phyloP scores from a whole-genome alignment of 2,329 filamentous ascomycete genomes.

The Xylaria sp. region DNA sequence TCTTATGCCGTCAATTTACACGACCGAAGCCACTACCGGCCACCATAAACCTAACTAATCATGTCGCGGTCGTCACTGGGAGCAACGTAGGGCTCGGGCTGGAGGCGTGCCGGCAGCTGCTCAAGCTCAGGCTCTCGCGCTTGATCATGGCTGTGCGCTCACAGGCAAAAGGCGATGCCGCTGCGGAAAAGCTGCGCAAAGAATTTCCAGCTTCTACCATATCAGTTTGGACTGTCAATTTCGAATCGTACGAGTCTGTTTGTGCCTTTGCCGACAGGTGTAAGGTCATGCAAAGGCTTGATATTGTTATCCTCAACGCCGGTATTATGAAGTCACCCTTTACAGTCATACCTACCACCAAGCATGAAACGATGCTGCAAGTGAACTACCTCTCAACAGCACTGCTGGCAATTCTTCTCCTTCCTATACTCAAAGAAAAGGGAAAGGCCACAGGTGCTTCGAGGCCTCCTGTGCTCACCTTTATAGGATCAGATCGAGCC shows the following conservation, averaged over 20 bases:
- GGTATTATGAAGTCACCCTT: slow-evolving; percentile 34
- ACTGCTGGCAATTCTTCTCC: slow-evolving; percentile 3
- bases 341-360: not conserved
- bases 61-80: slow-evolving; percentile 16
- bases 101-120: slow-evolving; percentile 2
- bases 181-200: not conserved
- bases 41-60: not conserved
- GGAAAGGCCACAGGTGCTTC: not conserved
- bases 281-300: slow-evolving; percentile 49
- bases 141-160: slow-evolving; percentile 10
- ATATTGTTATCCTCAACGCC: slow-evolving; percentile 54
- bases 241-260: slow-evolving; percentile 54
- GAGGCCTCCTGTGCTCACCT: not conserved
- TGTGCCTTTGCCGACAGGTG: slow-evolving; percentile 51
- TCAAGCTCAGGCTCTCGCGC: not conserved
- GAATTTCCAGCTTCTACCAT: slow-evolving; percentile 32
- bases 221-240: slow-evolving; percentile 57
- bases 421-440: slow-evolving; percentile 2
- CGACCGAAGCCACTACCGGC: not conserved
- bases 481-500: slow-evolving; percentile 9
- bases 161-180: not conserved
- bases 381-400: slow-evolving; percentile 20
- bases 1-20: slow-evolving; percentile 4
- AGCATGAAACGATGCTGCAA: slow-evolving; percentile 7
- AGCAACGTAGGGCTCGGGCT: slow-evolving; percentile 1